These are phyloP conservation scores for Taiozyma sp. DNA, from an alignment of 1,139 yeast genomes.

Conservation along the genomic window DNA sequence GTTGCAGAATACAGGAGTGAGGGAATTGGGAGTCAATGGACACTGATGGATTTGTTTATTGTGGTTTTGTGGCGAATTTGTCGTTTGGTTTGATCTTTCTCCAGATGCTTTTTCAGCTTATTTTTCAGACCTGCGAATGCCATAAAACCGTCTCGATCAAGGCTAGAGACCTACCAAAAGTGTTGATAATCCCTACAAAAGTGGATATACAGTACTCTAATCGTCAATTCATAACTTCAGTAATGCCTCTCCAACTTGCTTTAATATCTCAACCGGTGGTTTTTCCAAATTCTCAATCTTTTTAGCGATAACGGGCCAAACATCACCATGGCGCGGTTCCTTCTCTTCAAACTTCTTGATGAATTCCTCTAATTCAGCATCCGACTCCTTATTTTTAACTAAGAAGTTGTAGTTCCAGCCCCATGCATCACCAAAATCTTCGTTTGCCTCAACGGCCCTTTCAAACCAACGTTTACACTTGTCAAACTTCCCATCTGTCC, in stretches of 20 bases:
- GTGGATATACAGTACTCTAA: not conserved
- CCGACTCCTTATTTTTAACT: conserved; percentile 21
- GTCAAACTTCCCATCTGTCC: conserved; percentile 58
- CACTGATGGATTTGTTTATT: too few relatives aligned
- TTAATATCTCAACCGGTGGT: conserved; percentile 34
- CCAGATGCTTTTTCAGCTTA: not conserved
- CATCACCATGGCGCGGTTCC: conserved; percentile 54
- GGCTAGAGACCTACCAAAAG: not conserved
- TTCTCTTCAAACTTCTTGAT: conserved; percentile 32
- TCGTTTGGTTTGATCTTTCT: not conserved
- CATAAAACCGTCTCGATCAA: not conserved
- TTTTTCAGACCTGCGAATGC: not conserved
- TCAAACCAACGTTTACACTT: conserved; percentile 78
- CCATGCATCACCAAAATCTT: conserved; percentile 73
- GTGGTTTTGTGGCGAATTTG: too few relatives aligned
- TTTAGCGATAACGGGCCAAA: conserved; percentile 51
- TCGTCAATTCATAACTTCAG: not conserved
- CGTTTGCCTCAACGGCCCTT: conserved; percentile 53
- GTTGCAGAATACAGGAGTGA: not conserved
- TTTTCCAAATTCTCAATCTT: conserved; percentile 37
- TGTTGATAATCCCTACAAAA: too few relatives aligned
- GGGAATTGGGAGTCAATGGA: not conserved
- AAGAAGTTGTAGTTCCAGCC: conserved; percentile 55
- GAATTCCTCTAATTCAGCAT: conserved; percentile 31
- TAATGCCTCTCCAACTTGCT: conserved; percentile 19